Conservation (phyloP, 768 basidiomycete species). For the Suillus subluteus region DNA sequence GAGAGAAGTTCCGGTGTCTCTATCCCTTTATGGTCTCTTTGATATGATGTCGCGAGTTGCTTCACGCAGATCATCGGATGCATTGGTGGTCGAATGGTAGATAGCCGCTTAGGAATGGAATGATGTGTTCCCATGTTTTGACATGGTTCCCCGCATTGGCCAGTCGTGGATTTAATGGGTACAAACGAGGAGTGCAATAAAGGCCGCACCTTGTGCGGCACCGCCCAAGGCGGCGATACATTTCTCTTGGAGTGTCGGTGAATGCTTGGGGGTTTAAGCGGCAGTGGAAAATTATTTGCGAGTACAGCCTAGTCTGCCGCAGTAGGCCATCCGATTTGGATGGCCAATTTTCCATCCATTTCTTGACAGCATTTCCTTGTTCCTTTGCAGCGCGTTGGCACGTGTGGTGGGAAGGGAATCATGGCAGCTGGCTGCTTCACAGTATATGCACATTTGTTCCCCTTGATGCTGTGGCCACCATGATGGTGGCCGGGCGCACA, state of each 20-base stretch:
- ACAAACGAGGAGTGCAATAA: background rate
- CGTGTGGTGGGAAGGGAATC: background rate
- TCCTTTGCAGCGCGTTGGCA: background rate
- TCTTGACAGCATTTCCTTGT: background rate
- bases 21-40: background rate
- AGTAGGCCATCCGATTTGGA: background rate
- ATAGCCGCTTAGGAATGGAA: background rate
- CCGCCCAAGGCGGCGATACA: background rate
- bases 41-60: background rate
- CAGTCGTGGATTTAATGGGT: background rate
- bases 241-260: background rate
- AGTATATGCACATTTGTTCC: background rate
- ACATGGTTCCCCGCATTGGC: background rate
- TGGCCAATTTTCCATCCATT: background rate
- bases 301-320: background rate
- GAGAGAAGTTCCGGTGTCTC: background rate
- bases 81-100: background rate
- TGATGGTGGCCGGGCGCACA: background rate
- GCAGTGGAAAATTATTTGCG: background rate
- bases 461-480: background rate
- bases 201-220: background rate
- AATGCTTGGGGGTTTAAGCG: background rate
- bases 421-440: background rate
- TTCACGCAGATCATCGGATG: background rate
- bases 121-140: background rate